Evolutionary conservation across 495 filamentous ascomycete species (phyloP).

Genomic region (Hypoxylon cercidicola): DNA sequence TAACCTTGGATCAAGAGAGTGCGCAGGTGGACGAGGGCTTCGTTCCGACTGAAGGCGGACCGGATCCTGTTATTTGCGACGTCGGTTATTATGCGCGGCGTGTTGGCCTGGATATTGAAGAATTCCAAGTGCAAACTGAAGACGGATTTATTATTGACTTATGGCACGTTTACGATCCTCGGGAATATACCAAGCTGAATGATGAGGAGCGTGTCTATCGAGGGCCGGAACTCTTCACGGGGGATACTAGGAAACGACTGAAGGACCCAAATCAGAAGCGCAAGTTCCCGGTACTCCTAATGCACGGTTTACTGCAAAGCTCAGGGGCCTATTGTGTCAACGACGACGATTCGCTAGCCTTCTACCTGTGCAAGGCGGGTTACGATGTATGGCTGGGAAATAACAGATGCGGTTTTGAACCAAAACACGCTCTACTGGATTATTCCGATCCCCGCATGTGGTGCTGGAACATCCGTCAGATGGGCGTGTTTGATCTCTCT

Average conservation of each 20-base stretch:
- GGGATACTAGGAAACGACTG: conserved; percentile 19
- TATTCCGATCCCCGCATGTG: conserved; percentile 91
- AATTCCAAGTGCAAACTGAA: conserved; percentile 88
- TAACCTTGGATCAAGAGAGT: conserved; percentile 50
- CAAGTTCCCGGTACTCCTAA: conserved; percentile 88
- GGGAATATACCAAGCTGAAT: conserved; percentile 66
- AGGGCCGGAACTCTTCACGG: conserved; percentile 55
- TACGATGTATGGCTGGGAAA: conserved; percentile 98
- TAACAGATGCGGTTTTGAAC: conserved; percentile 88
- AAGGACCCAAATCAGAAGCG: conserved; percentile 53
- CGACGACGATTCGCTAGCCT: conserved; percentile 90
- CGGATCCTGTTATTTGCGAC: conserved; percentile 80
- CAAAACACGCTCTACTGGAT: conserved; percentile 75
- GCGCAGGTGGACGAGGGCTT: conserved; percentile 63
- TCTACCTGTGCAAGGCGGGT: conserved; percentile 90
- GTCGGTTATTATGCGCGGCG: conserved; percentile 87
- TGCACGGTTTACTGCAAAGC: conserved; percentile 89
- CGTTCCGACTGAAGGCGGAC: conserved; percentile 78
- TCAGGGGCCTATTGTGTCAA: conserved; percentile 90
- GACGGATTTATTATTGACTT: conserved; percentile 91
- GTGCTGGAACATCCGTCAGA: conserved; percentile 95
- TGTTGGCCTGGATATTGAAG: conserved; percentile 88
- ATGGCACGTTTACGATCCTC: conserved; percentile 90
- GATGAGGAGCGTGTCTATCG: conserved; percentile 52
- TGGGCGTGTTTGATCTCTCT: conserved; percentile 91